Conservation (phyloP, 2,329 filamentous ascomycete species). For the Pseudogymnoascus verrucosus region DNA sequence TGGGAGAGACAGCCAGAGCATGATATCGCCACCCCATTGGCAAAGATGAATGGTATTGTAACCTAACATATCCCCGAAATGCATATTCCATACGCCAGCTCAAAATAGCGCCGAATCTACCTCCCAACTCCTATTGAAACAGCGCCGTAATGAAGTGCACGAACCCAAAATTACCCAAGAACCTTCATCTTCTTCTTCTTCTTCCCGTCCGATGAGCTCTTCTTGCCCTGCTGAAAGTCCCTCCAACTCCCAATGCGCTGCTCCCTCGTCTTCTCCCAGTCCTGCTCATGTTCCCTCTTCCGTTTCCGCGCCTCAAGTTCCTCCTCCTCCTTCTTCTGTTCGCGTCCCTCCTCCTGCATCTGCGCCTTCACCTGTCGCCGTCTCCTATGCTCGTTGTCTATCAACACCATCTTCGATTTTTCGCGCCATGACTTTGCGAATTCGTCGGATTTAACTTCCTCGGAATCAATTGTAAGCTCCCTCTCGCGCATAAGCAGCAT, state of each 20-base stretch:
- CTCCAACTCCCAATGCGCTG: constrained; percentile 91
- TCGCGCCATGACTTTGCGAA: constrained; percentile 83
- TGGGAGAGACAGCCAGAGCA: background rate
- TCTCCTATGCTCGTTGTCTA: constrained; percentile 84
- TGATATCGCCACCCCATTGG: background rate
- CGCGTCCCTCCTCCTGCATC: constrained; percentile 91
- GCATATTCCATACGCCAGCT: background rate
- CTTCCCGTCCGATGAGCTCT: constrained; percentile 34
- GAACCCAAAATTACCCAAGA: background rate
- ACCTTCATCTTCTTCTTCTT: constrained; percentile 62
- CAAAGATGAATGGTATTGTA: background rate
- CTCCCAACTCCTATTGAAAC: background rate
- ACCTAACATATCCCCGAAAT: background rate
- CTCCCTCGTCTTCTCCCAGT: constrained; percentile 91
- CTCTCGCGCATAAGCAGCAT: constrained; percentile 90
- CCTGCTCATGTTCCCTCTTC: constrained; percentile 85
- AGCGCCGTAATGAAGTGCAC: background rate
- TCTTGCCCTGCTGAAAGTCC: constrained; percentile 73
- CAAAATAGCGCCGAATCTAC: background rate
- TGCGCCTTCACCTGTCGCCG: constrained; percentile 82
- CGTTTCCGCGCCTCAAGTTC: constrained; percentile 73
- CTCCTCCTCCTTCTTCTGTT: constrained; percentile 78
- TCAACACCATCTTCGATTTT: constrained; percentile 81
- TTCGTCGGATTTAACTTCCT: constrained; percentile 74
- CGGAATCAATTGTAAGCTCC: constrained; percentile 84